phyloP scores from a whole-genome alignment of 805 yeast species.

The Torulaspora indica region DNA sequence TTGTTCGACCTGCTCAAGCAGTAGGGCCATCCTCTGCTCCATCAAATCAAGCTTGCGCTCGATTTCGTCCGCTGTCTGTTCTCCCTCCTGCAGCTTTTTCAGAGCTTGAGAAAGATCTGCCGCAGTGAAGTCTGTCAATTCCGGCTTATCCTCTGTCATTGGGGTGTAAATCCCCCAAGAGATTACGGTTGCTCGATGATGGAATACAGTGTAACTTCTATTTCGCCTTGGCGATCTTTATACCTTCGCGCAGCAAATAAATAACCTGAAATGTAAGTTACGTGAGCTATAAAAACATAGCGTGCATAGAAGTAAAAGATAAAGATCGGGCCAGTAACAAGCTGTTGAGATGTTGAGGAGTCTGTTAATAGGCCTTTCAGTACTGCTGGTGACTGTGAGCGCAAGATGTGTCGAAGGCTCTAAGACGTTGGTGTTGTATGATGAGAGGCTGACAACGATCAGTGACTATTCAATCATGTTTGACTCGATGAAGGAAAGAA shows the following conservation, averaged over 20 bases:
- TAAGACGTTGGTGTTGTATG: slow-evolving; percentile 35
- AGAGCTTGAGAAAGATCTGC: slow-evolving; percentile 46
- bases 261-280: background rate
- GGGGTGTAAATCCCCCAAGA: background rate
- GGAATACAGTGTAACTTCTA: too few species aligned
- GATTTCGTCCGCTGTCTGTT: slow-evolving; percentile 53
- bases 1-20: slow-evolving; percentile 46
- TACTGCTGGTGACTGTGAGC: slow-evolving; percentile 8
- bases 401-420: slow-evolving; percentile 25
- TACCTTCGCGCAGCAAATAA: background rate
- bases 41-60: slow-evolving; percentile 62
- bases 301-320: background rate
- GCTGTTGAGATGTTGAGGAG: slow-evolving; percentile 9
- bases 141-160: slow-evolving; percentile 5
- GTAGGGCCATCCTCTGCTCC: slow-evolving; percentile 58
- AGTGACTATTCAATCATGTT: slow-evolving; percentile 30
- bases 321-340: background rate
- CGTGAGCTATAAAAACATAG: too few species aligned
- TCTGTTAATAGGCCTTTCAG: slow-evolving; percentile 5
- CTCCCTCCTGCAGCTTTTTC: slow-evolving; percentile 62
- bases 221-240: background rate
- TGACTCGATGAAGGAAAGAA: slow-evolving; percentile 32
- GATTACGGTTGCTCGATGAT: background rate
- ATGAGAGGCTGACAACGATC: slow-evolving; percentile 28
- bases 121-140: slow-evolving; percentile 6